Conservation (phyloP, 768 basidiomycete genomes). For the Boletellus sp. region DNA sequence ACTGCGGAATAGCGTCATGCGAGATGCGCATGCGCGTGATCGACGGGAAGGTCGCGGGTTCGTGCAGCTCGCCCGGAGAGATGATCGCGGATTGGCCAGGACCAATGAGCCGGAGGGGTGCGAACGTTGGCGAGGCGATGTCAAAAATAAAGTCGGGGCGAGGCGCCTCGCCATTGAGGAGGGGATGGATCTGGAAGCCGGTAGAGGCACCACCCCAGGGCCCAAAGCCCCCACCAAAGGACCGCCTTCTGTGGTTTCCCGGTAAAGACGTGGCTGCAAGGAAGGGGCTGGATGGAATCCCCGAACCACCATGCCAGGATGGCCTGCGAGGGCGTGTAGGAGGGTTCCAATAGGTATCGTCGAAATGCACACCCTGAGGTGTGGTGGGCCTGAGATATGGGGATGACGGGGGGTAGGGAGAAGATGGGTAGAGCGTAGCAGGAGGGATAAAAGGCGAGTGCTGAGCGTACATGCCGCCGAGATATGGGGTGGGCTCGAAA, state of each 20-base stretch:
- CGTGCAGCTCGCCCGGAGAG: conserved; percentile 41
- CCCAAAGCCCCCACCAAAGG: conserved; percentile 26
- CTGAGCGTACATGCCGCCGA: conserved; percentile 31
- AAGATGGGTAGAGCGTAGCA: conserved; percentile 34
- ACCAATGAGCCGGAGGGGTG: conserved; percentile 40
- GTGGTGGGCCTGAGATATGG: conserved; percentile 32
- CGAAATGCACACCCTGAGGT: conserved; percentile 21
- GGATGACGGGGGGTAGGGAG: conserved; percentile 32
- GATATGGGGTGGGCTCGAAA: conserved; percentile 35
- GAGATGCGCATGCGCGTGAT: conserved; percentile 53
- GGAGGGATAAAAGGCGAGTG: conserved; percentile 45
- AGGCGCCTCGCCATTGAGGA: conserved; percentile 48
- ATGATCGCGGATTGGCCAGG: conserved; percentile 39
- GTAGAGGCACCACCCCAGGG: conserved; percentile 24
- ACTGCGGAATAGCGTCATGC: conserved; percentile 54
- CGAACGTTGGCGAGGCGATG: conserved; percentile 45
- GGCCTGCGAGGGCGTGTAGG: conserved; percentile 36
- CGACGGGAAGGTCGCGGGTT: conserved; percentile 56
- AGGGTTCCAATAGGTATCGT: conserved; percentile 20
- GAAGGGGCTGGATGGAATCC: conserved; percentile 24
- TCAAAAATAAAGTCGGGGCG: conserved; percentile 52
- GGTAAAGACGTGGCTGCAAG: conserved; percentile 15
- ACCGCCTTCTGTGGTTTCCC: conserved; percentile 19
- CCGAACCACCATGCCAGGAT: conserved; percentile 45
- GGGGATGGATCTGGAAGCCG: conserved; percentile 27